Evolutionary conservation across 2,329 filamentous ascomycete species (phyloP).

Genomic region (Ramularia collo-cygni): DNA sequence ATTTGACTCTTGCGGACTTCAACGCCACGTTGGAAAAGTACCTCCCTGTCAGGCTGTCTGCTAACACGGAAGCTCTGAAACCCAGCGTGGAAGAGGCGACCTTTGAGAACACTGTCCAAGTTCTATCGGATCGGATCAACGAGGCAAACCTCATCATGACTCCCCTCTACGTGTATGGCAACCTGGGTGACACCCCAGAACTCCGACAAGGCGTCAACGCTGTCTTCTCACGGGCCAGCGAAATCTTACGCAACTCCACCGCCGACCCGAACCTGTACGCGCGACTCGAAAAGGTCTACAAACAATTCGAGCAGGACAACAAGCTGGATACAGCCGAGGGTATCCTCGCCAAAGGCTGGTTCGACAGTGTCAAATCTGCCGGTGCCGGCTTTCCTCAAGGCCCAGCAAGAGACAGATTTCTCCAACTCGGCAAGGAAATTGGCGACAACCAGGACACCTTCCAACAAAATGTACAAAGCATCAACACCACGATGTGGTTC

Average conservation of each 20-base stretch:
- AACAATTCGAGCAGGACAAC: conserved; percentile 39
- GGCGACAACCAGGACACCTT: conserved; percentile 64
- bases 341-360: conserved; percentile 64
- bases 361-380: conserved; percentile 66
- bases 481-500: conserved; percentile 70
- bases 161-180: conserved; percentile 45
- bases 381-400: conserved; percentile 63
- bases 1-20: too few relatives aligned
- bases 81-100: conserved; percentile 38
- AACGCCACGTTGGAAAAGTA: too few relatives aligned
- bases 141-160: conserved; percentile 35
- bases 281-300: conserved; percentile 42
- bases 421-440: conserved; percentile 72
- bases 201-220: conserved; percentile 40
- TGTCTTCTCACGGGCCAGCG: conserved; percentile 42
- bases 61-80: too few relatives aligned
- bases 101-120: conserved; percentile 52
- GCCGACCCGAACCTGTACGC: conserved; percentile 73
- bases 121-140: conserved; percentile 57
- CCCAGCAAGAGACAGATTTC: conserved; percentile 65
- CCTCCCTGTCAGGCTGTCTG: too few relatives aligned
- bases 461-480: conserved; percentile 70
- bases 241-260: conserved; percentile 64
- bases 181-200: conserved; percentile 37
- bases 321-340: conserved; percentile 60